Percentiles rank a stretch among this genome's conserved stretches.
phyloP scores from a whole-genome alignment of 345 rosid species.

The Eutrema yunnanense region DNA sequence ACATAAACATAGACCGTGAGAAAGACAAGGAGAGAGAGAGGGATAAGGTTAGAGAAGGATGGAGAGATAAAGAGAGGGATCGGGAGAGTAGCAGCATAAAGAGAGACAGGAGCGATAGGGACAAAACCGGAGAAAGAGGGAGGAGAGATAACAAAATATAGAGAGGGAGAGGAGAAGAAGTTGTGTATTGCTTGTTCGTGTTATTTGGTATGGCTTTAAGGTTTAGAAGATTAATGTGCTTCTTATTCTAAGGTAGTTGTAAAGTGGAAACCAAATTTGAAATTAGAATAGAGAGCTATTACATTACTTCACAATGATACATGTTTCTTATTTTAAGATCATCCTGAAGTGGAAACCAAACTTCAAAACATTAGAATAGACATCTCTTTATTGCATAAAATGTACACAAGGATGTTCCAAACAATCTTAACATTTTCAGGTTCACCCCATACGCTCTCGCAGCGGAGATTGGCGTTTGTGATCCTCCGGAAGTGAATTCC shows the following conservation, averaged over 20 bases:
- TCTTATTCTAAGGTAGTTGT: background rate
- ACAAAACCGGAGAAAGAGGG: no score
- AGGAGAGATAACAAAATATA: no score
- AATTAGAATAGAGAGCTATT: background rate
- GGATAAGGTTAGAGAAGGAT: no score
- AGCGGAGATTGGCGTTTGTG: slow-evolving; percentile 21
- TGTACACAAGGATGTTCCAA: background rate
- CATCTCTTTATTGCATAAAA: slow-evolving; percentile 2
- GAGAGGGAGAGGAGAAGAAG: no score
- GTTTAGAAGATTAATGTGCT: background rate
- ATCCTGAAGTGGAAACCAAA: background rate
- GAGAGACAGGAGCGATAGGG: no score
- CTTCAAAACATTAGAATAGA: background rate
- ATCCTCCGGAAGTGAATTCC: slow-evolving; percentile 30
- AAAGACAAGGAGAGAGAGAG: no score
- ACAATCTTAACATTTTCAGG: background rate
- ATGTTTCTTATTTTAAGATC: background rate
- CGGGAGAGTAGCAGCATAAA: no score
- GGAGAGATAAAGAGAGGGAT: no score
- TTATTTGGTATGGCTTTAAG: no score
- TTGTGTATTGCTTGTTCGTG: no score
- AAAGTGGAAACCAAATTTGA: slow-evolving; percentile 10
- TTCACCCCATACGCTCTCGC: background rate
- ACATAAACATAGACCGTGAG: no score
- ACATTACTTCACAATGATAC: slow-evolving; percentile 7